Evolutionary conservation across 495 filamentous ascomycete species (phyloP).

Genomic region (Neurospora sublineolata): DNA sequence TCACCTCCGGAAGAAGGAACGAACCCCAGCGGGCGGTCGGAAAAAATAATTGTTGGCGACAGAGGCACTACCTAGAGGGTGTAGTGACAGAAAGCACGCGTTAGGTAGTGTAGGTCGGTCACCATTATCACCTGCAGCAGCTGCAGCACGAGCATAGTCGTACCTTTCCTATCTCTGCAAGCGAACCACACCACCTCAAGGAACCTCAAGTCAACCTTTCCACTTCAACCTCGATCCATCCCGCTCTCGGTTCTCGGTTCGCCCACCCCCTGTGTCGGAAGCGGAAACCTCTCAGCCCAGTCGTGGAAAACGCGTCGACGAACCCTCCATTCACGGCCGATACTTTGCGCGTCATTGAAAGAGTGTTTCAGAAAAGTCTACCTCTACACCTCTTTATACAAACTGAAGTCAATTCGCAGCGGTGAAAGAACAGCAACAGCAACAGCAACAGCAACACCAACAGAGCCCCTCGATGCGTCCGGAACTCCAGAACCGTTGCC

Average conservation of each 20-base stretch:
- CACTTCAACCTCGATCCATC: not conserved
- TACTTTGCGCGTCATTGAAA: not conserved
- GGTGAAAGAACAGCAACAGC: not conserved
- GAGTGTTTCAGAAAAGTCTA: not conserved
- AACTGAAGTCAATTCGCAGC: not conserved
- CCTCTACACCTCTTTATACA: not conserved
- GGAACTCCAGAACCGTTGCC: constrained; percentile 5
- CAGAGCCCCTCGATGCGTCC: constrained; percentile 20
- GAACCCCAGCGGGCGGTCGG: not conserved
- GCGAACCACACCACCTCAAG: not conserved
- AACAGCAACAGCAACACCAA: constrained; percentile 7
- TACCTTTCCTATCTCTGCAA: too few relatives aligned
- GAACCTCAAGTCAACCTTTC: not conserved
- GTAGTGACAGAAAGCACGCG: not conserved
- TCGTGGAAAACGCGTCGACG: not conserved
- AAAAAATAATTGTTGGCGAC: not conserved
- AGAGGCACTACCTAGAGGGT: not conserved
- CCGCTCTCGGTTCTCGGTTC: not conserved
- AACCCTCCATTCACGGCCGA: not conserved
- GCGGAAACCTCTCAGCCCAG: not conserved
- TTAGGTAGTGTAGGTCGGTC: too few relatives aligned
- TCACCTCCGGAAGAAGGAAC: not conserved
- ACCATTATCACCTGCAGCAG: not conserved
- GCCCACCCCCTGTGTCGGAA: not conserved
- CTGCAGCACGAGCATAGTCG: not conserved